phyloP scores from a whole-genome alignment of 2,329 filamentous ascomycete species.

The Gaeumannomyces sp. region DNA sequence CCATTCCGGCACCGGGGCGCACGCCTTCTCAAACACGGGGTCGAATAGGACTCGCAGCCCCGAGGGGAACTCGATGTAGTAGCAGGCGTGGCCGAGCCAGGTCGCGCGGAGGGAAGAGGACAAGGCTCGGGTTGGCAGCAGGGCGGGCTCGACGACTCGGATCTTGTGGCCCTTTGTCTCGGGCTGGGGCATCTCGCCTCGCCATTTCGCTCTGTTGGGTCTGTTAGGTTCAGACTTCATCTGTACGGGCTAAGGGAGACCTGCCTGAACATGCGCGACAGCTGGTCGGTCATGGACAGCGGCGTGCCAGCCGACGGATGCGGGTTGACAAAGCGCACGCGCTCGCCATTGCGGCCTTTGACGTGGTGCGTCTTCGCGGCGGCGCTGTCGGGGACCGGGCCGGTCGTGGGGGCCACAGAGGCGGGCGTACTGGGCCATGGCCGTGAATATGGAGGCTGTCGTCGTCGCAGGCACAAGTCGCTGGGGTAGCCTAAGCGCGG shows the following conservation, averaged over 20 bases:
- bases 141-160: slow-evolving; percentile 58
- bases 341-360: slow-evolving; percentile 31
- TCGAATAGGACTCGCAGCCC: slow-evolving; percentile 89
- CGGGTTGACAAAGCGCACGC: slow-evolving; percentile 42
- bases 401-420: background rate
- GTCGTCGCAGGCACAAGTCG: background rate
- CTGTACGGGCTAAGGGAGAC: slow-evolving; percentile 11
- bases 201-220: slow-evolving; percentile 26
- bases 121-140: slow-evolving; percentile 45
- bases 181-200: slow-evolving; percentile 39
- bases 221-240: slow-evolving; percentile 8
- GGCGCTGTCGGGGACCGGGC: slow-evolving; percentile 31
- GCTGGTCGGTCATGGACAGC: slow-evolving; percentile 17
- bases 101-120: slow-evolving; percentile 66
- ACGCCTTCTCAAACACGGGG: slow-evolving; percentile 85
- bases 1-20: slow-evolving; percentile 55
- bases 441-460: background rate
- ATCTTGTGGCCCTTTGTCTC: slow-evolving; percentile 62
- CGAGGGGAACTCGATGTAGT: slow-evolving; percentile 81
- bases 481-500: background rate
- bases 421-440: background rate
- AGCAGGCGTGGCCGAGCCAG: slow-evolving; percentile 94
- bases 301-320: slow-evolving; percentile 36
- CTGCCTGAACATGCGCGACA: slow-evolving; percentile 31
- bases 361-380: slow-evolving; percentile 43